Base-by-base conservation (phyloP, 352 stramenopile genomes). In the Pythium scleroteichum region DNA sequence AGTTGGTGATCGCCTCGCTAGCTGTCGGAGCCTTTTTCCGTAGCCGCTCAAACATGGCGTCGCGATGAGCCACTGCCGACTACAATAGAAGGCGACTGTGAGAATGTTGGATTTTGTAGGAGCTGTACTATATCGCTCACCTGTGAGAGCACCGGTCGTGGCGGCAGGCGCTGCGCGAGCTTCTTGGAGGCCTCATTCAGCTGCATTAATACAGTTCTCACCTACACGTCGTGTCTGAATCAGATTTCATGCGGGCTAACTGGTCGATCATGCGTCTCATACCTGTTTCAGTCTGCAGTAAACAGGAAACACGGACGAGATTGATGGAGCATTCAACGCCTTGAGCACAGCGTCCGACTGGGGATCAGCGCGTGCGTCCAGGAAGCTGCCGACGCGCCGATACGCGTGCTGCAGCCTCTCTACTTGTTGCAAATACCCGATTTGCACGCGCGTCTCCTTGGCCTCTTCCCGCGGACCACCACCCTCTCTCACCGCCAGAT, bases 221-320 rank as follows among this genome's bases (percentile, higher is more conserved):
- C 75, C 78, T 88, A 53, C 39, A 22, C 20, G n/a, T 19, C 10
- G 0, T 29, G 4, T 39, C 19, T 46, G 32, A 52, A 6, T 3
- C 26, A 35, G 29, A 10, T 10, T 35, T 10, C 29, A 10, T 35
- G 5, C 5, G 29, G 5, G 29, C 10, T 10, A 35, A 35, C 29
- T 35, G 29, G 29, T 35, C 10, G 29, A 10, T 35, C 29, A 35
- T 13, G 22, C 26, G 20, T 14, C 26, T 33, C 40, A 2, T 69
- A 88, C 80, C 69, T 83, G 69, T 40, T 85, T 76, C 4, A 86
- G 26, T 4, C 81, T 68, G 44, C 70, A 68, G 39, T 80, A 86
- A 9, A 85, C 45, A 14, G 78, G 78, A 57, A 85, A 77, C 16
- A 80, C 50, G 2, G 67, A 54, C n/a, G 76, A 65, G 8, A 87